Evolutionary conservation across 768 basidiomycete species (phyloP).

Genomic region (Coprinellus aureogranulatus): DNA sequence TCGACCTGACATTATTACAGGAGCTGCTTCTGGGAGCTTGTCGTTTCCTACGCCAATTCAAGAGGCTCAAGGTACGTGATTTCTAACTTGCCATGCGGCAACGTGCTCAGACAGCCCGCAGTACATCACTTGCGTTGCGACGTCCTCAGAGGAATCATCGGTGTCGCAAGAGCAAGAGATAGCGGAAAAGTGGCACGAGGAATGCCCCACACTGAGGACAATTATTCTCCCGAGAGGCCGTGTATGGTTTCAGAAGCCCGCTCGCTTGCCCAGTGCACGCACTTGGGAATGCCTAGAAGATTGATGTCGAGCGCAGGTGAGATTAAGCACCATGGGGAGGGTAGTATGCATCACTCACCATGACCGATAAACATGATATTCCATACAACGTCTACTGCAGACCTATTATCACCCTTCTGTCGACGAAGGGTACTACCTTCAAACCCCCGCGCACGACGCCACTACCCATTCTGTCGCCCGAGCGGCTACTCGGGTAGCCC

Average conservation of each 20-base stretch:
- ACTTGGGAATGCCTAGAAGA: constrained; percentile 13
- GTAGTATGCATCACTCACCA: too few species aligned
- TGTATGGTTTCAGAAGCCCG: constrained; percentile 52
- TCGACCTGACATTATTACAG: constrained; percentile 19
- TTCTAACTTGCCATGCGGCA: background rate
- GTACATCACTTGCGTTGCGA: constrained; percentile 63
- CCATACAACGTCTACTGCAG: too few species aligned
- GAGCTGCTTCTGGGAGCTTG: constrained; percentile 41
- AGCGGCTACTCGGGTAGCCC: too few species aligned
- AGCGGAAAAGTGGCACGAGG: constrained; percentile 52
- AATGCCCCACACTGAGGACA: constrained; percentile 60
- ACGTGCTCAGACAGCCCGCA: constrained; percentile 12
- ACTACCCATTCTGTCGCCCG: too few species aligned
- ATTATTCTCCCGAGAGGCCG: constrained; percentile 63
- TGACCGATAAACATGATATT: too few species aligned
- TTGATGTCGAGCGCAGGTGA: too few species aligned
- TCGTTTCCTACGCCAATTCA: constrained; percentile 41
- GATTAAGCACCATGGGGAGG: too few species aligned
- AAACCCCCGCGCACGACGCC: too few species aligned
- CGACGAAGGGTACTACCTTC: too few species aligned
- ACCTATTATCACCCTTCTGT: too few species aligned
- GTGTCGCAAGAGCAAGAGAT: constrained; percentile 47
- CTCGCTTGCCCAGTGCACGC: background rate
- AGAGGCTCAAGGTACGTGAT: constrained; percentile 23
- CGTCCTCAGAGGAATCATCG: constrained; percentile 25